phyloP scores from a whole-genome alignment of 2,329 filamentous ascomycete species.

The Claviceps maximensis region DNA sequence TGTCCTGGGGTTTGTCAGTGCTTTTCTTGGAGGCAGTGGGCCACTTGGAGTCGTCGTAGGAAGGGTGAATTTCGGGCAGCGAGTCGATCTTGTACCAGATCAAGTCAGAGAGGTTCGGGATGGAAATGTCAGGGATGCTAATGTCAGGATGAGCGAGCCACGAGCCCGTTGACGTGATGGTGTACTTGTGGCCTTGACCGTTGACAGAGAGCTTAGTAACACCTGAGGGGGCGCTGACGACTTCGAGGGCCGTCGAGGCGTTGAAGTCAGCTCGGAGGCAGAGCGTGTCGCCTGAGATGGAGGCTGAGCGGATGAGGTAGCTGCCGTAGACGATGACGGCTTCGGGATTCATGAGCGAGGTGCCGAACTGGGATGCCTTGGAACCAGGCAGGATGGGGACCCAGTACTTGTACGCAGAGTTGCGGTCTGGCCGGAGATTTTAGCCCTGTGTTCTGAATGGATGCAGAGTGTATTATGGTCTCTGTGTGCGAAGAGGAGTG shows the following conservation, averaged over 20 bases:
- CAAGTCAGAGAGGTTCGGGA: constrained; percentile 35
- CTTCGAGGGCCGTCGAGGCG: constrained; percentile 43
- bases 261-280: constrained; percentile 61
- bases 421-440: constrained; percentile 33
- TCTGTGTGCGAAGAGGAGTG: too few species aligned
- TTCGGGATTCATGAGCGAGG: constrained; percentile 20
- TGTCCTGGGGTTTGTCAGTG: constrained; percentile 28
- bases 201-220: constrained; percentile 33
- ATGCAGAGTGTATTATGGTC: background rate
- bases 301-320: constrained; percentile 50
- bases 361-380: constrained; percentile 18
- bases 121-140: constrained; percentile 29
- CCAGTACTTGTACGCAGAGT: constrained; percentile 58
- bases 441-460: background rate
- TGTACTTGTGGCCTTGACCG: constrained; percentile 22
- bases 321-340: constrained; percentile 49
- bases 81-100: constrained; percentile 59
- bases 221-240: constrained; percentile 46
- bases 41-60: constrained; percentile 61
- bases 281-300: constrained; percentile 40
- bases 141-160: constrained; percentile 38
- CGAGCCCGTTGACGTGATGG: constrained; percentile 26
- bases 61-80: constrained; percentile 51
- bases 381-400: constrained; percentile 37
- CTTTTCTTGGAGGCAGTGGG: background rate